Evolutionary conservation across 75 land plant genomes (phyloP).

Genomic region (Isoetes taiwanensis): DNA sequence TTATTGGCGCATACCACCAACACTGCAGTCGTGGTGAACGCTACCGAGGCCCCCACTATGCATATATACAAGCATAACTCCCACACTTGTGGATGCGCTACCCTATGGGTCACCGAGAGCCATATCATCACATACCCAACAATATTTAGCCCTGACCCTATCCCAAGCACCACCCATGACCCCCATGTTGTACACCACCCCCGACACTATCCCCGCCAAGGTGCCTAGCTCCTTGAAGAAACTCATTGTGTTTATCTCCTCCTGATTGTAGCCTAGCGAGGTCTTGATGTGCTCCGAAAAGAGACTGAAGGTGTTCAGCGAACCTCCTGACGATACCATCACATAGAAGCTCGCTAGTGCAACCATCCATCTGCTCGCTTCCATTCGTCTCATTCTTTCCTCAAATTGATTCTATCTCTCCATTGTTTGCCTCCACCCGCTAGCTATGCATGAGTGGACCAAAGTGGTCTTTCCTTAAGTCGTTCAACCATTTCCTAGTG

Average conservation of each 20-base stretch:
- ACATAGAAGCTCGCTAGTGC: constrained; percentile 13
- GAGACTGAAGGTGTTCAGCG: constrained; percentile 21
- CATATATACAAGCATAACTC: constrained; percentile 17
- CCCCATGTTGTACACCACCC: constrained; percentile 16
- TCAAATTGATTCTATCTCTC: no score
- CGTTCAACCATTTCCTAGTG: no score
- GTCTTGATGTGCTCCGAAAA: constrained; percentile 17
- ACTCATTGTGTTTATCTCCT: constrained; percentile 12
- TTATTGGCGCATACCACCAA: constrained; percentile 19
- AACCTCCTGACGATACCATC: constrained; percentile 18
- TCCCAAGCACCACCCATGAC: constrained; percentile 14
- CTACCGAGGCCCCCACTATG: constrained; percentile 12
- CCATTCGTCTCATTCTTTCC: no score
- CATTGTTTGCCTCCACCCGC: no score
- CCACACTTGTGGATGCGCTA: constrained; percentile 15
- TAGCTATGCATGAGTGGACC: no score
- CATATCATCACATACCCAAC: constrained; percentile 17
- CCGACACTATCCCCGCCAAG: constrained; percentile 18
- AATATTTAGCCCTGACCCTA: constrained; percentile 11
- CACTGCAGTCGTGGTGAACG: constrained; percentile 18
- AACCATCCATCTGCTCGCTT: constrained; percentile 25
- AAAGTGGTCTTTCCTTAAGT: no score
- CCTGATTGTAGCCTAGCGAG: constrained; percentile 16
- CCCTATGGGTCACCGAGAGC: constrained; percentile 11
- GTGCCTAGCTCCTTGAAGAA: constrained; percentile 19